Base-by-base conservation (phyloP, 192 early-diverging fungal species). In the Phycomyces blakesleeanus region DNA sequence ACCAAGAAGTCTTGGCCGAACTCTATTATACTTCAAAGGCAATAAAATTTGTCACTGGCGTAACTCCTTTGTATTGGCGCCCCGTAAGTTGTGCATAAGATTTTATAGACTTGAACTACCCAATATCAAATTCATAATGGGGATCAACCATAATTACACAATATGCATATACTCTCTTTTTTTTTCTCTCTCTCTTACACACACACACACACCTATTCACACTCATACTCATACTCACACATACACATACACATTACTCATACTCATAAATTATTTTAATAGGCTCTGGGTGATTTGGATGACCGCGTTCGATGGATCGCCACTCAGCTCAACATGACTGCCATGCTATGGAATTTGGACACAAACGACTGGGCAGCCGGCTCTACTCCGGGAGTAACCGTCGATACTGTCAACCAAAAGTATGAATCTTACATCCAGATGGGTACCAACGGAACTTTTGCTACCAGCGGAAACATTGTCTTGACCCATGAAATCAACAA, bases 271-370 rank as follows among this genome's bases (percentile, higher is more conserved):
- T n/a, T 52, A 41, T 55, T 55, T 26, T 22, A 49, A 18, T 51
- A 69, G 67, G 64, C 81, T 42, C 74, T 67, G 34, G 85, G 85
- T 58, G 84, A 86, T 73, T 74, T 83, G 44, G 86, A 87, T 58
- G 81, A 83, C 24, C 73, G 86, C 51, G 78, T 86, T 26, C 76
- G 85, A 25, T 60, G 61, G 59, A 82, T 87, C 58, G 76, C 80
- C 5, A 59, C 67, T 37, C 80, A 83, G 38, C 65, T 87, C 54
- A 63, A 66, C 47, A 57, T 70, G 51, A 75, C 73, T 59, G 67
- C 73, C 44, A 66, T 75, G 34, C 53, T 75, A 24, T 75, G 73
- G 73, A 66, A 75, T 51, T 55, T 75, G 42, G 73, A 75, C 34
- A 75, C 73, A 3, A 24, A 67, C 53, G 73, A 70, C 24, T 75